Evolutionary conservation across 768 basidiomycete species (phyloP).

Genomic region (Fistulinella prunicolor): DNA sequence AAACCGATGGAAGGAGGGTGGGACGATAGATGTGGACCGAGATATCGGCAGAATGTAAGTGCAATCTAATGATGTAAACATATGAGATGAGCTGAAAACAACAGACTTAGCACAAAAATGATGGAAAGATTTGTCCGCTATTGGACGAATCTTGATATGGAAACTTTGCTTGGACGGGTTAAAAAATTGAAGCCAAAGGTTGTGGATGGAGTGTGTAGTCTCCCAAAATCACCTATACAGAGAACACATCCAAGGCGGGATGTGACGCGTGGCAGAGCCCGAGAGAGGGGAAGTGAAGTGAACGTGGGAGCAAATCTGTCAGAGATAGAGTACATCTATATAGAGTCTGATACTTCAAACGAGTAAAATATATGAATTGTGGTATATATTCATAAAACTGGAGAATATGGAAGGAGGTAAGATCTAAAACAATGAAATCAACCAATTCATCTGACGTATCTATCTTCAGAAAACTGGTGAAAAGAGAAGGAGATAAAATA

Average conservation of each 20-base stretch:
- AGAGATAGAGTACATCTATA: too few species aligned
- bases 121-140: background rate
- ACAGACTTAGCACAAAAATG: background rate
- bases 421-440: too few species aligned
- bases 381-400: too few species aligned
- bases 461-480: too few species aligned
- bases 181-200: background rate
- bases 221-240: background rate
- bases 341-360: too few species aligned
- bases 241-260: background rate
- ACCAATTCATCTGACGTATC: too few species aligned
- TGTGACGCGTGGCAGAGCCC: too few species aligned
- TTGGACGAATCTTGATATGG: background rate
- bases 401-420: too few species aligned
- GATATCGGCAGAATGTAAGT: background rate
- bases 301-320: too few species aligned
- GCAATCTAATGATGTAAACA: background rate
- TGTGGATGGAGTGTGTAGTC: background rate
- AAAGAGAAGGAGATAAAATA: too few species aligned
- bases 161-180: background rate
- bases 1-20: background rate
- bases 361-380: too few species aligned
- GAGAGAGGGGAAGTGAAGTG: too few species aligned
- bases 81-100: background rate
- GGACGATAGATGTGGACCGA: background rate